Percentiles rank a stretch among this genome's conserved stretches.
These are phyloP conservation scores for Fraxinus platypoda DNA, from an alignment of 305 asterid species.

Conservation along the genomic window DNA sequence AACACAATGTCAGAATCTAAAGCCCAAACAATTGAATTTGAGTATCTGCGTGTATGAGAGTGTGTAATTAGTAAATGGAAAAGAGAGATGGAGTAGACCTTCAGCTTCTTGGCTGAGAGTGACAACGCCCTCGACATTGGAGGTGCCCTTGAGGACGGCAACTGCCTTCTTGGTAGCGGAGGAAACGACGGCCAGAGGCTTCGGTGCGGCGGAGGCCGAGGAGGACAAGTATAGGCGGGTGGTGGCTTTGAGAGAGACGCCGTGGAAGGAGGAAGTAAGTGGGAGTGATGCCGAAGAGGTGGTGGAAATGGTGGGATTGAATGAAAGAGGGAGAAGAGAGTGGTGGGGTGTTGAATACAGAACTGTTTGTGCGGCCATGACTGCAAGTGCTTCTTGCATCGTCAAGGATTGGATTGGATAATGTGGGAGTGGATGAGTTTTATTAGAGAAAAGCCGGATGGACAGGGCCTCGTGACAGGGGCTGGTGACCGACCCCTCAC, in stretches of 20 bases:
- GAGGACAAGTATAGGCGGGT: constrained; percentile 43
- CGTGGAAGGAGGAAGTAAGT: constrained; percentile 13
- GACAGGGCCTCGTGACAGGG: no score
- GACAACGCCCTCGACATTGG: constrained; percentile 89
- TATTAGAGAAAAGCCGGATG: no score
- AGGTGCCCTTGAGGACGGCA: constrained; percentile 76
- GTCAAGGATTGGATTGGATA: constrained; percentile 20
- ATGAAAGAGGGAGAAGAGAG: constrained; percentile 31
- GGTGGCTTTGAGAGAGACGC: constrained; percentile 25
- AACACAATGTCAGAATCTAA: background rate
- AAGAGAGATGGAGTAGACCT: constrained; percentile 39
- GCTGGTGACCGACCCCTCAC: no score
- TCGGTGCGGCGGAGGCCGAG: constrained; percentile 46
- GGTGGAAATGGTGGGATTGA: constrained; percentile 30
- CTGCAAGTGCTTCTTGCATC: constrained; percentile 58
- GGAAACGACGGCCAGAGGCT: constrained; percentile 62
- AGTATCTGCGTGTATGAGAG: background rate
- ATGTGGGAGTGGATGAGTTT: background rate
- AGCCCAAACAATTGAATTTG: background rate
- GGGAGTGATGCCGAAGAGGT: constrained; percentile 2
- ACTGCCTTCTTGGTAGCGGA: constrained; percentile 77
- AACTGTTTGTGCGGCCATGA: constrained; percentile 66
- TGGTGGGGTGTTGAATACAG: constrained; percentile 25
- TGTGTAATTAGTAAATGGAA: background rate
- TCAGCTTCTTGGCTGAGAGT: constrained; percentile 75